Percentiles rank a stretch among this genome's conserved stretches.
These are phyloP conservation scores for Tephrocybe sp. DNA, from an alignment of 768 basidiomycete genomes.

Conservation along the genomic window DNA sequence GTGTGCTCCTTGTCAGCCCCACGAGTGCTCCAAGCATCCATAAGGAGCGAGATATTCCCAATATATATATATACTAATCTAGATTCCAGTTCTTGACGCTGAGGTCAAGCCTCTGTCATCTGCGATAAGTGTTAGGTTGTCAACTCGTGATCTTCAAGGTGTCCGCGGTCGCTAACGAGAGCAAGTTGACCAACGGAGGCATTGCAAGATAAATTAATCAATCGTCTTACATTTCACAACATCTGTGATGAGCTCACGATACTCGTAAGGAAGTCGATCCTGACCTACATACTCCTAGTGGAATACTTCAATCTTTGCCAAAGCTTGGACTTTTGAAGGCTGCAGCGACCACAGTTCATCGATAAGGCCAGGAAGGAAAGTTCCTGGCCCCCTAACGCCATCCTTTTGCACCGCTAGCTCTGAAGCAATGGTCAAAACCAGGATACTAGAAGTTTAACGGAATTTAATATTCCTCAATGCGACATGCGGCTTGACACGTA, in stretches of 20 bases:
- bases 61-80: too few species aligned
- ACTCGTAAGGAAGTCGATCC: too few species aligned
- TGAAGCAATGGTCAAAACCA: slow-evolving; percentile 60
- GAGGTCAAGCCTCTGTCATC: neutral
- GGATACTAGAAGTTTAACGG: slow-evolving; percentile 33
- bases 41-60: too few species aligned
- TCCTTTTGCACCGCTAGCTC: slow-evolving; percentile 50
- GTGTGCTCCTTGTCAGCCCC: too few species aligned
- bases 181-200: too few species aligned
- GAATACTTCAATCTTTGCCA: slow-evolving; percentile 30
- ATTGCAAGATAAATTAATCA: too few species aligned
- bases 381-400: slow-evolving; percentile 58
- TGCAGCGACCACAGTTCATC: slow-evolving; percentile 48
- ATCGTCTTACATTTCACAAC: neutral
- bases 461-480: slow-evolving; percentile 2
- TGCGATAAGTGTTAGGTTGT: too few species aligned
- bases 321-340: slow-evolving; percentile 26
- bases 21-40: too few species aligned
- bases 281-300: slow-evolving; percentile 1
- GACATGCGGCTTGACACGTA: slow-evolving; percentile 29
- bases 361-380: slow-evolving; percentile 62
- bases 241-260: too few species aligned
- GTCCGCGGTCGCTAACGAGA: too few species aligned
- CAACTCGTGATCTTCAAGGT: too few species aligned
- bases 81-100: neutral